Evolutionary conservation across 768 basidiomycete genomes (phyloP), one percentile per base, ranked within the genome.

Genomic region (Lactarius psammicola): DNA sequence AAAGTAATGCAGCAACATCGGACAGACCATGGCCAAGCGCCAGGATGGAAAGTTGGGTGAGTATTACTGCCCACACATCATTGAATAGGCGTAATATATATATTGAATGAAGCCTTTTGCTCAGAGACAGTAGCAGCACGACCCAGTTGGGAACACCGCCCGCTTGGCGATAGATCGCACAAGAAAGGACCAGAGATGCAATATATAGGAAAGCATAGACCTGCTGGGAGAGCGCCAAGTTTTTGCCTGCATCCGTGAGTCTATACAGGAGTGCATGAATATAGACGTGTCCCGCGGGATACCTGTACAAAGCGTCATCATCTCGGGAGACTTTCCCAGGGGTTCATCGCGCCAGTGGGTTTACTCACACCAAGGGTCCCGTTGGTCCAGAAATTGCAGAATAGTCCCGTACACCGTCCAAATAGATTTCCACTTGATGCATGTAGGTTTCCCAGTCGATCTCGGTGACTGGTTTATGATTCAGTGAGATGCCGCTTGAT

Each of bases 371-470:
- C 10, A 96, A 79, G 10, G 91, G 93, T 18, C 97, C 97, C 7
- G 94, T 97, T 2, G 94, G 95, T 0, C 97, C 97, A 63, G 84
- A 80, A 58, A 99, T 89, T 65, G 80, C 76, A 15, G 85, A 81
- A 74, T 99, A 99, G 72, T 95, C 85, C 56, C 88, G 81, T 74
- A 95, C 89, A 38, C 95, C 95, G 62, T 85, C 83, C 56, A 91
- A 71, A 77, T 92, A 94, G 49, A 89, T 74, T 63, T 88, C 82
- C 1, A 91, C 83, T 60, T 98, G 97, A 60, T 88, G 79, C 87
- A 98, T 94, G 74, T 99, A 99, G 0, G 97, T 98, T 72, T 88
- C 84, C 87, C 93, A 98, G 78, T 99, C 97, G 71, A 99, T 99
- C 77, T 99, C 95, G 13, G 97, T 98, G 78, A 95, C 96, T 98